phyloP scores from a whole-genome alignment of 2,329 filamentous ascomycete species.

The Trichophyton verrucosum region DNA sequence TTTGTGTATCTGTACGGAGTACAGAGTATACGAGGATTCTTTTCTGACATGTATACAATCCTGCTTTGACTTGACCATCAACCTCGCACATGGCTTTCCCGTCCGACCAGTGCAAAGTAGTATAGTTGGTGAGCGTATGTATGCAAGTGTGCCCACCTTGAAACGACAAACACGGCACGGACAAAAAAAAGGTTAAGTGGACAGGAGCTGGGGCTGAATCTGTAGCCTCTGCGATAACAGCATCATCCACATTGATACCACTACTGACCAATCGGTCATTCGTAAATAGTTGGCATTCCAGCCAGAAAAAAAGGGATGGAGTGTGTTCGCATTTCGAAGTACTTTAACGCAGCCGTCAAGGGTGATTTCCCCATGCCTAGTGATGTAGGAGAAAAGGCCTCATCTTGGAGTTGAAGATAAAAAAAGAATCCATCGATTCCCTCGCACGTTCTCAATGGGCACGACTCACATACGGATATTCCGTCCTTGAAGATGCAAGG shows the following conservation, averaged over 20 bases:
- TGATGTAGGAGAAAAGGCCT: background rate
- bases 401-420: background rate
- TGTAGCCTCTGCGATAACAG: background rate
- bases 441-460: background rate
- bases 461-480: background rate
- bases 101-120: background rate
- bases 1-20: background rate
- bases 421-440: background rate
- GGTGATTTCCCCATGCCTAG: background rate
- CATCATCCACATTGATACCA: background rate
- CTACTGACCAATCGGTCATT: background rate
- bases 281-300: background rate
- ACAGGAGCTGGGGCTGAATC: background rate
- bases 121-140: background rate
- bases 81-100: background rate
- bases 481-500: background rate
- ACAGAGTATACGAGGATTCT: background rate
- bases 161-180: slow-evolving; percentile 1
- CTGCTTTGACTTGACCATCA: background rate
- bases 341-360: background rate
- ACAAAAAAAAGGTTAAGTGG: background rate
- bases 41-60: background rate
- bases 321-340: too few relatives aligned
- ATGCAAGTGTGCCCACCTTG: background rate
- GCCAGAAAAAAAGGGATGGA: background rate